These are phyloP conservation scores for Mallotus japonicus DNA, from an alignment of 441 rosid genomes.

Conservation along the genomic window DNA sequence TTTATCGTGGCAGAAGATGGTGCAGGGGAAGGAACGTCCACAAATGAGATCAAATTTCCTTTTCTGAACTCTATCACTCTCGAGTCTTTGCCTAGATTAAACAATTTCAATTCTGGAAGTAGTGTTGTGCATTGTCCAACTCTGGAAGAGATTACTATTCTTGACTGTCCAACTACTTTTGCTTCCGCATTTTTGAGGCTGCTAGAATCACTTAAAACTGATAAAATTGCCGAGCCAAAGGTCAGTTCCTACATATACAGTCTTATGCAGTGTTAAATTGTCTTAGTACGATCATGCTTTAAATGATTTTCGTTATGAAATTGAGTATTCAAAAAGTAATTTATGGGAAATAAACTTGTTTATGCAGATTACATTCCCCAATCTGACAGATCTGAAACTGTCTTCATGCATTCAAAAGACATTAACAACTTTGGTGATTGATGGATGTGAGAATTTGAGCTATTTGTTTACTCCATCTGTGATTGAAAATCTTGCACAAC, in stretches of 20 bases:
- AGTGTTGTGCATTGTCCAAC: not conserved
- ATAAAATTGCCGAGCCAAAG: not conserved
- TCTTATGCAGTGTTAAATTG: too few relatives aligned
- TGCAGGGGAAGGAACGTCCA: not conserved
- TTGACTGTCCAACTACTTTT: conserved; percentile 4
- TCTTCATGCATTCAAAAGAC: too few relatives aligned
- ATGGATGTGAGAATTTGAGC: conserved; percentile 10
- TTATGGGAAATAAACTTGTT: too few relatives aligned
- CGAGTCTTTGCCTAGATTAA: conserved; percentile 8
- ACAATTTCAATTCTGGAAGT: conserved; percentile 14
- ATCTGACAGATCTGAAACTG: too few relatives aligned
- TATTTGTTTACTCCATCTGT: conserved; percentile 13
- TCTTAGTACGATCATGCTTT: too few relatives aligned
- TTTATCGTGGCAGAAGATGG: conserved; percentile 13
- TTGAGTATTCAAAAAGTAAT: too few relatives aligned
- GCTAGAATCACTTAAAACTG: not conserved
- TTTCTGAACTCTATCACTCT: not conserved
- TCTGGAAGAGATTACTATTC: not conserved
- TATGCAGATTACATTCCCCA: too few relatives aligned
- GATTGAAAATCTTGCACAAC: conserved; percentile 5
- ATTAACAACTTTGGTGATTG: not conserved
- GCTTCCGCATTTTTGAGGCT: not conserved
- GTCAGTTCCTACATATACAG: too few relatives aligned
- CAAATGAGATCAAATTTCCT: conserved; percentile 13
- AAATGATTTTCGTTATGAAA: too few relatives aligned